Evolutionary conservation across 2,329 filamentous ascomycete species (phyloP), one percentile per base, ranked within the genome.

Genomic region (Mycosphaerella sp.): DNA sequence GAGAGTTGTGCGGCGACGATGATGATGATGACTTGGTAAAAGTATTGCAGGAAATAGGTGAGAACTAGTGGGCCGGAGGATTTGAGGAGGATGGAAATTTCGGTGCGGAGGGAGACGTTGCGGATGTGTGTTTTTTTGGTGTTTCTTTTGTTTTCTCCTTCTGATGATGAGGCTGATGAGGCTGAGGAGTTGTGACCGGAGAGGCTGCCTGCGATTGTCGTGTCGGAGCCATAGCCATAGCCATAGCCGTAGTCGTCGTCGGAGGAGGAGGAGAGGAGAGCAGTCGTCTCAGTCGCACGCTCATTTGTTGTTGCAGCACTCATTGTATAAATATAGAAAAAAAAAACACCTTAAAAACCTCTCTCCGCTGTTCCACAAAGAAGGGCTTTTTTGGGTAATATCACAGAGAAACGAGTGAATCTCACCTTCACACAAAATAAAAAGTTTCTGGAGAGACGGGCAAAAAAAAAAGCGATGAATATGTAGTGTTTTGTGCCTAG

Each of bases 21-120:
- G 21, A 77, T 78, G 1, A 76, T 78, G 51, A 78, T 74, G 34
- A 80, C 67, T 50, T 69, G 77, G 59, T 77, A 78, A 6, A 73
- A 77, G 59, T 80, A 80, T 57, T 80, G 77, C 4, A 81, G 69
- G 0, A 80, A 64, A 56, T 79, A 80, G 1, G 78, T 80, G n/a
- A 74, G 67, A 48, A 78, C 74, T 17, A 80, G 67, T 6, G 78
- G 78, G 1, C 74, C 54, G 0, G 76, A 77, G 61, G 77, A 77
- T 55, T 67, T 69, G 38, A 70, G 59, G 31, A 73, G 56, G 40
- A 72, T 56, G 1, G 32, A 51, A 4, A 54, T 56, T 51, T 71
- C 59, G 9, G 41, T 45, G 39, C 26, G 36, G 34, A 59, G 29
- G 5, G 54, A 56, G 17, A 59, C 80, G 6, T 55, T 48, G 38